Conservation (phyloP, 768 basidiomycete species). For the Plicaturopsis crispa region DNA sequence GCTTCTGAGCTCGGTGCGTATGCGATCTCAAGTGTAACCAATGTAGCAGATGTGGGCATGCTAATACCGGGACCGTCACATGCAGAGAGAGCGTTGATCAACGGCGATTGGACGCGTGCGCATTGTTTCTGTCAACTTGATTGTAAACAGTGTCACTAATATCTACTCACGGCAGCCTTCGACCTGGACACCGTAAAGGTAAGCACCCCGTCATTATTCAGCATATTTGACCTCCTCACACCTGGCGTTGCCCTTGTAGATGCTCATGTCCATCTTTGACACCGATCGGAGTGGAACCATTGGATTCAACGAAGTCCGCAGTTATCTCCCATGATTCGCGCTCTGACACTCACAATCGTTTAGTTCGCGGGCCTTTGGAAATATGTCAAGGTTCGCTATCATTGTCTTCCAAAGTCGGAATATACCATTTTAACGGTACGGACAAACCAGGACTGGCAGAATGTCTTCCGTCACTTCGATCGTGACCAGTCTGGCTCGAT, state of each 20-base stretch:
- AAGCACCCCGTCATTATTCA: constrained; percentile 69
- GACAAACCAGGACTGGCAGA: constrained; percentile 63
- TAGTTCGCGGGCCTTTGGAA: constrained; percentile 74
- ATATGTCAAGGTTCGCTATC: constrained; percentile 53
- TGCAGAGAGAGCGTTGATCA: constrained; percentile 38
- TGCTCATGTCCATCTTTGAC: constrained; percentile 31
- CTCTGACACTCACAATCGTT: constrained; percentile 8
- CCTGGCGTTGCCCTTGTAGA: neutral
- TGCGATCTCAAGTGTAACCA: neutral
- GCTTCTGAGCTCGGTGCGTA: constrained; percentile 54
- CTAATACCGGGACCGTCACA: neutral
- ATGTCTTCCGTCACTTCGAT: constrained; percentile 78
- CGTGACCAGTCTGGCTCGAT: constrained; percentile 78
- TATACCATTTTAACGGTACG: neutral
- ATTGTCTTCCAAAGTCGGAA: neutral
- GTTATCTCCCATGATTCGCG: constrained; percentile 3
- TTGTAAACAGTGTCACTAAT: neutral
- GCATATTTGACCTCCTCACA: neutral
- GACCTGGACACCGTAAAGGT: constrained; percentile 84
- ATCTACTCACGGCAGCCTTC: constrained; percentile 41
- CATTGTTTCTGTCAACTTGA: constrained; percentile 6
- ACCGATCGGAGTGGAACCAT: constrained; percentile 73
- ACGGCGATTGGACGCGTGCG: constrained; percentile 76
- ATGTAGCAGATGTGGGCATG: neutral
- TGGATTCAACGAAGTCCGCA: constrained; percentile 63